A percentile compares a stretch with the other conserved stretches of the same genome.
Evolutionary conservation across 441 rosid genomes (phyloP).

Genomic region (Adansonia grandidieri): DNA sequence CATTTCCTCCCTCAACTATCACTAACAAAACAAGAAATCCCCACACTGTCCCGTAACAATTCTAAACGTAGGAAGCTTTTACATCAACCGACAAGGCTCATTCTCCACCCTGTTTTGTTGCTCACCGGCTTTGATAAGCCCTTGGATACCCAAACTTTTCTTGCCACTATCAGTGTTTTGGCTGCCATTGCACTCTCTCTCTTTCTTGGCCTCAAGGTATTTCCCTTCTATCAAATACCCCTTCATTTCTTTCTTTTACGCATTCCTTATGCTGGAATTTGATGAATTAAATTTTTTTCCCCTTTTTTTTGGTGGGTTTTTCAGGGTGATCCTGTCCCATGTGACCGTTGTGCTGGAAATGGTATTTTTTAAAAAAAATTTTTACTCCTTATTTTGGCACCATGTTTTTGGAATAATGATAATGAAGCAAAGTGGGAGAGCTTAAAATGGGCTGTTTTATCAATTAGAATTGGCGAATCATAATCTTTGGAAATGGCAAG

Average conservation of each 20-base stretch:
- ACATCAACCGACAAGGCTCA: slow-evolving; percentile 39
- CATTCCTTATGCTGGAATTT: neutral
- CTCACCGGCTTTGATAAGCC: slow-evolving; percentile 53
- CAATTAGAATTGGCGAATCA: neutral
- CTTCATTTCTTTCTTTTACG: neutral
- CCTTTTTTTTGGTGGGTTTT: slow-evolving; percentile 24
- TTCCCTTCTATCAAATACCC: neutral
- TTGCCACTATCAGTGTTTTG: slow-evolving; percentile 70
- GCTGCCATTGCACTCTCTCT: slow-evolving; percentile 83
- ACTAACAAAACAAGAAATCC: slow-evolving; percentile 23
- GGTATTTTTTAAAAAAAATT: slow-evolving; percentile 45
- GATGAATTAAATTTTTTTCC: neutral
- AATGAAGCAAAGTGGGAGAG: neutral
- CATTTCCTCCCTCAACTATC: slow-evolving; percentile 25
- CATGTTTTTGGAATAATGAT: neutral
- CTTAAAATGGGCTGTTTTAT: neutral
- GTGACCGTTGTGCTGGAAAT: slow-evolving; percentile 89
- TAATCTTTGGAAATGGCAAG: neutral
- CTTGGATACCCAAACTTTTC: slow-evolving; percentile 73
- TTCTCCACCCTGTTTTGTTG: slow-evolving; percentile 55
- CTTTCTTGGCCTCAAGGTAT: slow-evolving; percentile 77
- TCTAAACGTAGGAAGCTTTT: slow-evolving; percentile 27
- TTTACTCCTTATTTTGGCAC: neutral
- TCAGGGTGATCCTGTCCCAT: slow-evolving; percentile 93
- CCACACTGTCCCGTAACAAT: slow-evolving; percentile 27